Evolutionary conservation across 192 early-diverging fungal species (phyloP).

Genomic region (Kappamyces sp.): DNA sequence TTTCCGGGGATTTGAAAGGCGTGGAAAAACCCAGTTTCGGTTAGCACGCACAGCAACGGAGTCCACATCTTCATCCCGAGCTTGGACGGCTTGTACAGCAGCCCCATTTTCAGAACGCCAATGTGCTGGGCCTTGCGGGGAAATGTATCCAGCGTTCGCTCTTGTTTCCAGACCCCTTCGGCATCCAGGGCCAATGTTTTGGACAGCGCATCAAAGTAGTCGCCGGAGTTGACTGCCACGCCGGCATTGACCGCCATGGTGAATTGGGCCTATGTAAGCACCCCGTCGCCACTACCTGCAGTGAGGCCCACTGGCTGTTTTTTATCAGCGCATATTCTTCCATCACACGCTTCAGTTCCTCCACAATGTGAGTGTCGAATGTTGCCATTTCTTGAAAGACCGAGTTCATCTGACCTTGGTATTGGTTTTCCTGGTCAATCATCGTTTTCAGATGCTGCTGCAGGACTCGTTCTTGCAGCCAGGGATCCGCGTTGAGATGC

Average conservation of each 20-base stretch:
- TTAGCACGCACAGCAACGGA: constrained; percentile 24
- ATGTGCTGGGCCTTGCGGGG: constrained; percentile 26
- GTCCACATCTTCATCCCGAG: constrained; percentile 24
- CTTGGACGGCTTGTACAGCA: constrained; percentile 20
- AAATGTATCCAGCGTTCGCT: constrained; percentile 16
- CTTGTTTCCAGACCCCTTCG: constrained; percentile 13
- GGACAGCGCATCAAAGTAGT: constrained; percentile 18
- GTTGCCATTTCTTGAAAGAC: constrained; percentile 26
- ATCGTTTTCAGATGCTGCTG: constrained; percentile 25
- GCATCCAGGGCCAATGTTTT: constrained; percentile 10
- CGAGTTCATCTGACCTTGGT: constrained; percentile 20
- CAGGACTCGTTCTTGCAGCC: constrained; percentile 31
- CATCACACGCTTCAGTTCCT: constrained; percentile 18
- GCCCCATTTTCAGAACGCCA: constrained; percentile 26
- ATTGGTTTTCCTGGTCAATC: constrained; percentile 29
- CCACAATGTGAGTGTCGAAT: constrained; percentile 26
- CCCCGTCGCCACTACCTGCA: no score
- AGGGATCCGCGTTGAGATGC: constrained; percentile 21
- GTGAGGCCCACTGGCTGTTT: constrained; percentile 15
- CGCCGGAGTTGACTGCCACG: constrained; percentile 1
- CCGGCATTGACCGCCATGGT: constrained; percentile 2
- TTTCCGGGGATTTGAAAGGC: constrained; percentile 21
- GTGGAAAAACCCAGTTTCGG: constrained; percentile 33
- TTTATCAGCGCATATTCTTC: constrained; percentile 23
- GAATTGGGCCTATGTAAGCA: constrained; percentile 16